Percentiles rank a stretch among this genome's conserved stretches.
Conservation (phyloP, 352 stramenopile species). For the Pythium volutum region DNA sequence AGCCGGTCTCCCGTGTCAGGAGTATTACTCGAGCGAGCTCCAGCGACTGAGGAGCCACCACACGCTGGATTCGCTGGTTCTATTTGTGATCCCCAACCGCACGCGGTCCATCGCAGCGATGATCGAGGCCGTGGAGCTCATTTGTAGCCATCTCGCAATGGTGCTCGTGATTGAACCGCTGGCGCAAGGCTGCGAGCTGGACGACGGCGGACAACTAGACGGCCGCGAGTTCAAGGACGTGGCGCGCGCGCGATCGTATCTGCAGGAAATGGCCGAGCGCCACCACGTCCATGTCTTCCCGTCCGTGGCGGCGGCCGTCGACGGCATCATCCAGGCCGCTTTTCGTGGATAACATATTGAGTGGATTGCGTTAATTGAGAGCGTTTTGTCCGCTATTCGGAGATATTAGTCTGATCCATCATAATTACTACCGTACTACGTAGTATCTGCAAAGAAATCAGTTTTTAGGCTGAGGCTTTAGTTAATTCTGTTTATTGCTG, state of each 20-base stretch:
- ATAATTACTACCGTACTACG: too few relatives aligned
- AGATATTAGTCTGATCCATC: too few relatives aligned
- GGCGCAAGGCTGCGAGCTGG: conserved; percentile 52
- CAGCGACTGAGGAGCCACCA: conserved; percentile 31
- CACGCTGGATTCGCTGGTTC: conserved; percentile 35
- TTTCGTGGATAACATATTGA: too few relatives aligned
- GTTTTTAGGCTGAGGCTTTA: too few relatives aligned
- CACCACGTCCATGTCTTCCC: conserved; percentile 75
- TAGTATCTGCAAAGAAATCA: too few relatives aligned
- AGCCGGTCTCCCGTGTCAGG: conserved; percentile 62
- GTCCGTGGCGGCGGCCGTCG: conserved; percentile 57
- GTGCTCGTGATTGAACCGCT: conserved; percentile 77
- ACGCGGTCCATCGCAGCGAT: conserved; percentile 77
- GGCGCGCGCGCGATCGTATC: conserved; percentile 64
- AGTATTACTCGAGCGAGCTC: conserved; percentile 66
- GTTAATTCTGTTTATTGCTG: too few relatives aligned
- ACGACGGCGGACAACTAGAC: conserved; percentile 42
- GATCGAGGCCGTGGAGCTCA: conserved; percentile 76
- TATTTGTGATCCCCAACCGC: conserved; percentile 78
- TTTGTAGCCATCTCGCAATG: conserved; percentile 68
- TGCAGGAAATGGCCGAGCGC: conserved; percentile 80
- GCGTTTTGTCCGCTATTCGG: too few relatives aligned
- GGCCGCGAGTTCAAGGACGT: conserved; percentile 83
- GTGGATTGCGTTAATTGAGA: too few relatives aligned
- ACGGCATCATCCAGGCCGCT: conserved; percentile 52